Evolutionary conservation across 257 asterid species (phyloP), one percentile per base, ranked within the genome.

Genomic region (Ilex asprella): DNA sequence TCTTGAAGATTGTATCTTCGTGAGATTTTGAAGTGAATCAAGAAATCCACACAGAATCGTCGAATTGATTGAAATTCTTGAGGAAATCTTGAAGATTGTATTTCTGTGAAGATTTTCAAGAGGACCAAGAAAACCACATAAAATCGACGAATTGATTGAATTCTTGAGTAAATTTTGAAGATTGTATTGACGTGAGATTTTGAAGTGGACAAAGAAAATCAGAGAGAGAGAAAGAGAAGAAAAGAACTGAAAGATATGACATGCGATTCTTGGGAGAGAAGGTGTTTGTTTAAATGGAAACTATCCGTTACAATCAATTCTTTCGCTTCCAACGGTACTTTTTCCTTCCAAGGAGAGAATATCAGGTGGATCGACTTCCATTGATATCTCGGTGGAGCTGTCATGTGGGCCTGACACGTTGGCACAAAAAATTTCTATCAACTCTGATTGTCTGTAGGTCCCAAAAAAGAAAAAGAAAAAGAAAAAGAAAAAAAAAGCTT

Each of bases 301-400:
- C 70, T 87, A 87, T 79, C 95, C 95, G 97, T 91, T 86, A 58
- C 71, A 57, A 61, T 64, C 68, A 66, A 64, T 39, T 68, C 59
- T 55, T 61, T 15, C 67, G 71, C 69, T 67, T 71, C 39, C 69
- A 83, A 86, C 97, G 94, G 94, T 79, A 59, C 31, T 59, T 72
- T 39, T 50, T 12, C n/a, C 54, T 49, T 12, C 54, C 13, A 12
- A 49, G 54, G 6, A 3, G 16, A 12, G 10, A 49, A 49, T 35
- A 35, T 35, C 8, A 4, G 41, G 41, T 35, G 41, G 41, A 35
- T 35, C 7, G 0, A 8, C 5, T 4, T 35, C 2, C 41, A 35
- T 3, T 1, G 41, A 21, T 21, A 21, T 21, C 27, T 21, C 27
- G 27, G 27, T 21, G 27, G 27, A 21, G 27, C 27, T 21, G 27